A percentile compares a stretch with the other conserved stretches of the same genome.
Evolutionary conservation across 106 monocot species (phyloP).

Genomic region (Gastrodia elata): DNA sequence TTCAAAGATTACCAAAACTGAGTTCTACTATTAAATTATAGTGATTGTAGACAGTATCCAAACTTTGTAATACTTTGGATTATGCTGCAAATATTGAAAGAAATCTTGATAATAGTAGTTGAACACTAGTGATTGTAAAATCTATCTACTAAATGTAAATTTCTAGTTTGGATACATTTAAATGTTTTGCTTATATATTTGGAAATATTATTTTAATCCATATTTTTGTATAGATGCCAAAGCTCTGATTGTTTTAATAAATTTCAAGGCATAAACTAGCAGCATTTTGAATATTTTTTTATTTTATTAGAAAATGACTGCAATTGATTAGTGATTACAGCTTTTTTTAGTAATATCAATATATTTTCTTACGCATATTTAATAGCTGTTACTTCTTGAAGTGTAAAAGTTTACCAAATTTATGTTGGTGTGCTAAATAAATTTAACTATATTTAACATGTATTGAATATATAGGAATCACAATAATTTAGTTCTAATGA

Average conservation of each 20-base stretch:
- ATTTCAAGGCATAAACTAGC: neutral
- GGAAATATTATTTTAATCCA: neutral
- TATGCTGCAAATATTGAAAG: neutral
- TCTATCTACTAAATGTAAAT: neutral
- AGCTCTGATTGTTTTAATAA: neutral
- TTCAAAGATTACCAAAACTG: neutral
- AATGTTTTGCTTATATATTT: neutral
- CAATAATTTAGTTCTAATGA: no score
- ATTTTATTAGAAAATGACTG: neutral
- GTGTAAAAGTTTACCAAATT: no score
- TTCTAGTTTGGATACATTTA: neutral
- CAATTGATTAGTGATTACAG: neutral
- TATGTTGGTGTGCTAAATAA: no score
- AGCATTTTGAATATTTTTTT: constrained; percentile 2
- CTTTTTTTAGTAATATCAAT: neutral
- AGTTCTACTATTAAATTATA: neutral
- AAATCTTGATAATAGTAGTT: no score
- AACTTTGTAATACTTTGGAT: neutral
- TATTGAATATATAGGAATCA: no score
- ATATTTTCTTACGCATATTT: neutral
- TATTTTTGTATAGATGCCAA: neutral
- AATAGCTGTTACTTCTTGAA: neutral
- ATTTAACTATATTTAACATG: no score
- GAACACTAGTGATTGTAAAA: neutral
- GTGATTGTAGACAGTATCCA: neutral